phyloP scores from a whole-genome alignment of 345 rosid species.

The Erysimum cheiranthoides region DNA sequence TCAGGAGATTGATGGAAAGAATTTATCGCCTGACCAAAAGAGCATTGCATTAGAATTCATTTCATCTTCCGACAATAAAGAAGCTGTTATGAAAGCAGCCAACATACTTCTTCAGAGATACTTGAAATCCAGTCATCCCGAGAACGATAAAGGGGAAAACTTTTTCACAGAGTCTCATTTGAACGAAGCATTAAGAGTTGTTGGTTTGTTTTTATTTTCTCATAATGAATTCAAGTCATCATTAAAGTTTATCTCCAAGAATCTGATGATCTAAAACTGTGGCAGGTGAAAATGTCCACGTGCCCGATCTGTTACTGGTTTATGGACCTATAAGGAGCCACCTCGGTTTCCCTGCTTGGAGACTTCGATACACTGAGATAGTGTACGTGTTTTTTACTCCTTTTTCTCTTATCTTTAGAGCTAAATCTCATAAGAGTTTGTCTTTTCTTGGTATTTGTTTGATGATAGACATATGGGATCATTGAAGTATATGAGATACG shows the following conservation, averaged over 20 bases:
- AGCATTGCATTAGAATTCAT: conserved; percentile 64
- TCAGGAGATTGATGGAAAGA: conserved; percentile 57
- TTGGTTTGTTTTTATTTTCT: conserved; percentile 61
- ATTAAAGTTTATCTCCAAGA: neutral
- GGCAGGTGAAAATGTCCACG: conserved; percentile 70
- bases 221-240: neutral
- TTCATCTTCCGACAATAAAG: conserved; percentile 82
- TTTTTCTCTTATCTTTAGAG: conserved; percentile 7
- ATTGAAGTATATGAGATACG: conserved; percentile 67
- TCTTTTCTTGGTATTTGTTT: conserved; percentile 33
- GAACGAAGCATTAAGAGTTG: conserved; percentile 66
- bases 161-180: conserved; percentile 70
- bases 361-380: conserved; percentile 90
- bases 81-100: conserved; percentile 84
- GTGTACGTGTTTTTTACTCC: conserved; percentile 54
- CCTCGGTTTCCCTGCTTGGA: conserved; percentile 95
- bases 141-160: conserved; percentile 53
- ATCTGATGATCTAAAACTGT: conserved; percentile 32
- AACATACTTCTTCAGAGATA: conserved; percentile 67
- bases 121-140: conserved; percentile 46
- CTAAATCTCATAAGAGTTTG: conserved; percentile 18
- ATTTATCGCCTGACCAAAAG: conserved; percentile 40
- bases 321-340: conserved; percentile 92
- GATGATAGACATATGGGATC: conserved; percentile 82
- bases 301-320: conserved; percentile 81